A percentile compares a stretch with the other conserved stretches of the same genome.
Evolutionary conservation across 2,329 filamentous ascomycete genomes (phyloP).

Genomic region (Pezicula neosporulosa): DNA sequence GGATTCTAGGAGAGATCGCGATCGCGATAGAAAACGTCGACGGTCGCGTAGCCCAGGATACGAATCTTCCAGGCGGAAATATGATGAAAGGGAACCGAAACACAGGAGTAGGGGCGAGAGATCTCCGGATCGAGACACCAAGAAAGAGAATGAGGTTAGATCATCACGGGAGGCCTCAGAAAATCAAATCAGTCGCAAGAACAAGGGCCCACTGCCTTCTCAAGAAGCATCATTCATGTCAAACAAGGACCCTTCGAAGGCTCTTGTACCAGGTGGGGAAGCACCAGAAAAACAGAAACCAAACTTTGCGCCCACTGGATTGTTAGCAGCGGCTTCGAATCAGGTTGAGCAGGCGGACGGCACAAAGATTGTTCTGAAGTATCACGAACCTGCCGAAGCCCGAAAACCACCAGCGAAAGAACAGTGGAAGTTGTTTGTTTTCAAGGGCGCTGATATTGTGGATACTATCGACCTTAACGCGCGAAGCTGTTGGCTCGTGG

Average conservation of each 20-base stretch:
- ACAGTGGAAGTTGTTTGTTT: conserved; percentile 87
- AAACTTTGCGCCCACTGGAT: conserved; percentile 78
- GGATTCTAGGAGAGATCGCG: conserved; percentile 14
- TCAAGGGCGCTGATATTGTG: conserved; percentile 77
- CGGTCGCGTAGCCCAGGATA: conserved; percentile 25
- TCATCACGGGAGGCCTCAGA: conserved; percentile 17
- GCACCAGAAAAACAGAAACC: conserved; percentile 76
- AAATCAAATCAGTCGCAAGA: conserved; percentile 20
- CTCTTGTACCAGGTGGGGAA: conserved; percentile 26
- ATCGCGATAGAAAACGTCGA: conserved; percentile 17
- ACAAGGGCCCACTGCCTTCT: conserved; percentile 51
- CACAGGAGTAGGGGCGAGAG: conserved; percentile 19
- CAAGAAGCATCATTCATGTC: conserved; percentile 58
- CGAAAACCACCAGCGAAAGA: conserved; percentile 79
- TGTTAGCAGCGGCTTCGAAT: conserved; percentile 86
- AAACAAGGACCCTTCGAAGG: conserved; percentile 36
- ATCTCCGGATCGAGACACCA: conserved; percentile 19
- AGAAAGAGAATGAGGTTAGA: conserved; percentile 6
- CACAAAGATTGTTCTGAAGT: conserved; percentile 80
- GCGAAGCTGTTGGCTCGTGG: conserved; percentile 88
- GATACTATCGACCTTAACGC: conserved; percentile 75
- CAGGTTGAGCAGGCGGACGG: conserved; percentile 67
- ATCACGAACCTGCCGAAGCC: conserved; percentile 91
- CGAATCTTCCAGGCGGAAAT: conserved; percentile 13
- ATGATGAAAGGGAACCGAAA: conserved; percentile 20